A percentile compares a stretch with the other conserved stretches of the same genome.
Conservation (phyloP, 2,329 filamentous ascomycete genomes). For the Sporothrix mexicana region DNA sequence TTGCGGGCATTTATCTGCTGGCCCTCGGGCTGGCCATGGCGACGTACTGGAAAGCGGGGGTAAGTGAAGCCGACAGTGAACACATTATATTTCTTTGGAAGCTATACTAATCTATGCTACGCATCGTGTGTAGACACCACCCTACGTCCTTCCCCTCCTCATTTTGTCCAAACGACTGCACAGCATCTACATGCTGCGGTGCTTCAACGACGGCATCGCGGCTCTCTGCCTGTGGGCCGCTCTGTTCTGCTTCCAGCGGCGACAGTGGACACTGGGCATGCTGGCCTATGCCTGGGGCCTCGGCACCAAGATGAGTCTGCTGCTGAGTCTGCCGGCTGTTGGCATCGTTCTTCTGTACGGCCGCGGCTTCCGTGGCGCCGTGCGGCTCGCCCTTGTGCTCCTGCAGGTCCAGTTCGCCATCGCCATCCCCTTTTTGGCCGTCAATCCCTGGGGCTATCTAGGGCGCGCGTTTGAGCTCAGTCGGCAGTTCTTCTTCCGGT, state of each 20-base stretch:
- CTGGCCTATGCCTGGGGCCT: constrained; percentile 78
- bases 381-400: constrained; percentile 75
- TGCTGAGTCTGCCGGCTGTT: constrained; percentile 82
- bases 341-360: constrained; percentile 77
- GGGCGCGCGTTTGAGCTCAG: constrained; percentile 88
- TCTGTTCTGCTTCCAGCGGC: constrained; percentile 77
- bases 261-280: constrained; percentile 74
- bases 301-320: constrained; percentile 92
- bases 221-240: constrained; percentile 81
- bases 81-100: background rate
- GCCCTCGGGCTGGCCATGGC: constrained; percentile 78
- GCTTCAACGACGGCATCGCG: constrained; percentile 96
- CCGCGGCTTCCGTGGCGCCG: constrained; percentile 66
- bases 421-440: constrained; percentile 69
- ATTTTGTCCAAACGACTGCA: constrained; percentile 90
- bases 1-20: constrained; percentile 77
- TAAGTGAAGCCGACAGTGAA: constrained; percentile 41
- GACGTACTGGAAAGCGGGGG: constrained; percentile 78
- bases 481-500: constrained; percentile 91
- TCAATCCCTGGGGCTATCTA: constrained; percentile 73
- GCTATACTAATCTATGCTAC: background rate
- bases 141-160: constrained; percentile 85
- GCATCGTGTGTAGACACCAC: constrained; percentile 65
- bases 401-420: constrained; percentile 75
- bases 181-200: constrained; percentile 87